Percentiles rank a stretch among this genome's conserved stretches.
Conservation (phyloP, 2,329 filamentous ascomycete species). For the Aspergillus sp. region DNA sequence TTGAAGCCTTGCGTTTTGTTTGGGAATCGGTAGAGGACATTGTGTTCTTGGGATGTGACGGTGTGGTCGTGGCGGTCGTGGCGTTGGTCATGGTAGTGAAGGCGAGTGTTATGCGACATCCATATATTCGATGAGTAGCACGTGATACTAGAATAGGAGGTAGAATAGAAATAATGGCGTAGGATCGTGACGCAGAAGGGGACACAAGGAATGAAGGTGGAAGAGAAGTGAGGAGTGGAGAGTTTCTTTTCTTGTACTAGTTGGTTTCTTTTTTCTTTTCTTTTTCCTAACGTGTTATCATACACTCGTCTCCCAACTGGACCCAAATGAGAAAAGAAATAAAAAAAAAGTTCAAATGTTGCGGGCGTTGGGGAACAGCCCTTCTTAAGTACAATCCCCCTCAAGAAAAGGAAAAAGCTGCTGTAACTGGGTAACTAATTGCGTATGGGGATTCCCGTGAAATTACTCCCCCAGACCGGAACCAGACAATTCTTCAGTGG, state of each 20-base stretch:
- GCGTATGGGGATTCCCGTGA: neutral
- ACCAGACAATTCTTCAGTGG: constrained; percentile 3
- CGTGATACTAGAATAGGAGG: neutral
- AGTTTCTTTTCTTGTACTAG: constrained; percentile 10
- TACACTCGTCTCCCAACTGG: neutral
- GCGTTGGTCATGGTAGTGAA: neutral
- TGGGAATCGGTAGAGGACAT: constrained; percentile 21
- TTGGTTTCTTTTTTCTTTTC: constrained; percentile 6
- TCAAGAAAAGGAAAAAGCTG: neutral
- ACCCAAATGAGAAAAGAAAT: neutral
- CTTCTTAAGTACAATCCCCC: neutral
- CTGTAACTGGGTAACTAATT: neutral
- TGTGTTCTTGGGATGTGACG: neutral
- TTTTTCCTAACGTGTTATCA: neutral
- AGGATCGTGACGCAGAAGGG: neutral
- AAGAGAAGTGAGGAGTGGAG: constrained; percentile 17
- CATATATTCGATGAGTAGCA: neutral
- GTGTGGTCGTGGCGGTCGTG: constrained; percentile 7
- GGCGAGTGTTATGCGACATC: neutral
- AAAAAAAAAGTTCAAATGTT: neutral
- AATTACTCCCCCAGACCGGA: constrained; percentile 24
- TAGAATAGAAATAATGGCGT: neutral
- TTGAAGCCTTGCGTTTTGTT: constrained; percentile 52
- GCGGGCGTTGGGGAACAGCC: neutral
- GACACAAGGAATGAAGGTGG: neutral